Evolutionary conservation across 2,329 filamentous ascomycete species (phyloP).

Genomic region (Penicillium sp.): DNA sequence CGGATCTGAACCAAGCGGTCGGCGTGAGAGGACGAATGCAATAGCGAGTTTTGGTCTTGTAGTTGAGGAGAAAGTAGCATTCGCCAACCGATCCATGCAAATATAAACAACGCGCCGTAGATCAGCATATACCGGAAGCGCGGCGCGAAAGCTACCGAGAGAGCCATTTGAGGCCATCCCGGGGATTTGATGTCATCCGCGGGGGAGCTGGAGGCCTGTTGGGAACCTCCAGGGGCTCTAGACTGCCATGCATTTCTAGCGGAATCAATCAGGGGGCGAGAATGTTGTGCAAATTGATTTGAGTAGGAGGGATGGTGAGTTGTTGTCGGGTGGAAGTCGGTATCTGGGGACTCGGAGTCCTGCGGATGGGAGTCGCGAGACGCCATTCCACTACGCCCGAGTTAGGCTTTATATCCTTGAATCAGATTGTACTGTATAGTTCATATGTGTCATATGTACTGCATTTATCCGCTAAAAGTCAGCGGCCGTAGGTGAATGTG

Average conservation of each 20-base stretch:
- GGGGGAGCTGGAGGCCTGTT: conserved; percentile 18
- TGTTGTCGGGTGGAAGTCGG: conserved; percentile 16
- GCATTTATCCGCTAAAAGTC: neutral
- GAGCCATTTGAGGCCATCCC: conserved; percentile 25
- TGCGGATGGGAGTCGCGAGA: neutral
- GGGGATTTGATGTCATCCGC: conserved; percentile 20
- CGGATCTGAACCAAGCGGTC: conserved; percentile 52
- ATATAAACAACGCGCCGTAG: conserved; percentile 35
- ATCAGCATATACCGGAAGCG: conserved; percentile 42
- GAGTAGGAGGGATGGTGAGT: conserved; percentile 14
- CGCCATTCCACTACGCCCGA: neutral
- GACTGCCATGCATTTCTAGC: conserved; percentile 43
- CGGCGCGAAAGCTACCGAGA: conserved; percentile 33
- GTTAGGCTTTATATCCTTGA: neutral
- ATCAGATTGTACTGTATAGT: neutral
- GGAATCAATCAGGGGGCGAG: conserved; percentile 40
- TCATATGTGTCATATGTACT: neutral
- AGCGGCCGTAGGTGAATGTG: neutral
- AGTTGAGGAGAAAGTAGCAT: conserved; percentile 33
- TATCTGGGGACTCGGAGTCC: conserved; percentile 29
- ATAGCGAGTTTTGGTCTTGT: conserved; percentile 33
- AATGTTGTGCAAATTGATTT: conserved; percentile 15
- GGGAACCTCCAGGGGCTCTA: conserved; percentile 20
- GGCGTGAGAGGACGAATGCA: conserved; percentile 46
- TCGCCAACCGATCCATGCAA: conserved; percentile 37